Base-by-base conservation (phyloP, 805 yeast genomes). In the Barnettozyma salicaria region DNA sequence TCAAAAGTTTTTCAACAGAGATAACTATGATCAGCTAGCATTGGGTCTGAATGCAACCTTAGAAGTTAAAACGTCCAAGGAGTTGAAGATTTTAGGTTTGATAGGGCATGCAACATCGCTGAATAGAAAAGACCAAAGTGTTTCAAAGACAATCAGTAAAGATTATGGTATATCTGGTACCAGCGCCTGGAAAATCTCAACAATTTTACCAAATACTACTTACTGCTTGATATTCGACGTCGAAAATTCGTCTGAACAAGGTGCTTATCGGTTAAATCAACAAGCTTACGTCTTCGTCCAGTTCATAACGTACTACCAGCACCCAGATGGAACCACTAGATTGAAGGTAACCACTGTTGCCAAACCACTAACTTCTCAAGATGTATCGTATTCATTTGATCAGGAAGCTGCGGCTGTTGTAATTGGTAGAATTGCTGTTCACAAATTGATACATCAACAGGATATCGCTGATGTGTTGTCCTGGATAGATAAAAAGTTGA, bases 371-470 rank as follows among this genome's bases (percentile, higher is more conserved):
- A 64, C 65, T 10, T 63, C 64, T 19, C 58, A 63, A 9, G 64
- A 60, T 32, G 48, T 77, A 30, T 66, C 71, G 27, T 53, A 55
- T 8, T 70, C 70, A 12, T 78, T 79, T 52, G 87, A 79, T 53
- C 85, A 80, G 55, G 85, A 79, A 50, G 80, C 80, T 10, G 81
- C 84, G 0, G 69, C 79, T 4, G 81, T 79, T 0, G 56, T 78
- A 28, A 58, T 76, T 45, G 76, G 82, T 1, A 64, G 85, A 44
- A 68, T 70, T 20, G 72, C 78, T 1, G 59, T 77, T 17, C 33
- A 39, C 28, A 50, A 50, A 35, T 43, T 50, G 5, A 53, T 60
- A 41, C 48, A 60, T 16, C 30, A 27, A 43, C 61, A 40, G 10
- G 62, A 61, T 30, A 53, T 60, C 13, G 47, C 60, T 3, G 68